Evolutionary conservation across 108 stramenopile species (phyloP), one percentile per base, ranked within the genome.

Genomic region (Conticribra weissflogii): DNA sequence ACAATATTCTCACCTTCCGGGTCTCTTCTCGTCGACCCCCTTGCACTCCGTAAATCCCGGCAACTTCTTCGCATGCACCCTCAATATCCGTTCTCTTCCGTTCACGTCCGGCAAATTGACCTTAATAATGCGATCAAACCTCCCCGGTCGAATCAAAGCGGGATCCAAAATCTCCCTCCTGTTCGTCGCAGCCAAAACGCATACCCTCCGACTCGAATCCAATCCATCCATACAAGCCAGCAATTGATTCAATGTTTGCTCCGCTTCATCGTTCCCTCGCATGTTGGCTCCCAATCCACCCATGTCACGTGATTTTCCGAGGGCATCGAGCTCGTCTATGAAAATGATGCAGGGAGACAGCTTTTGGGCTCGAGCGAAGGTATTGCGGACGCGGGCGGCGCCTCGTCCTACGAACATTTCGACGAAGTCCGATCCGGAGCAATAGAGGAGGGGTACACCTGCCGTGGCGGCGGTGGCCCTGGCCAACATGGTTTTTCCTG

Each of bases 71-170:
- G 89, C 85, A 81, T 96, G 94, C 21, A 97, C 96, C 9, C 92
- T 67, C 63, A 99, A 67, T 36, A 97, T 94, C 5, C 85, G 72
- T 67, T 92, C 93, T 29, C 89, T 83, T 54, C 85, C 96, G n/a
- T 66, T 64, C 25, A 70, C 72, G 72, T 96, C 84, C 2, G 97
- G 96, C 34, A 97, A 87, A 0, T 57, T 69, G 27, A 97, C 82
- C 24, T 80, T 86, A 29, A 98, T 93, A 51, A 97, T 92, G 23
- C 97, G 81, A 81, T 98, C 98, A 74, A 97, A 98, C 54, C 97
- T 77, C 16, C 98, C 97, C 4, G 98, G 97, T 46, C 97, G 83
- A 7, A 94, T 78, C 36, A 98, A 68, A 0, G 97, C 97, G 7
- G 87, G 82, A 71, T 98, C 97, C 34, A 96, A 72, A 14, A 94